Evolutionary conservation across 768 basidiomycete species (phyloP).

Genomic region (Termitomyces sp.): DNA sequence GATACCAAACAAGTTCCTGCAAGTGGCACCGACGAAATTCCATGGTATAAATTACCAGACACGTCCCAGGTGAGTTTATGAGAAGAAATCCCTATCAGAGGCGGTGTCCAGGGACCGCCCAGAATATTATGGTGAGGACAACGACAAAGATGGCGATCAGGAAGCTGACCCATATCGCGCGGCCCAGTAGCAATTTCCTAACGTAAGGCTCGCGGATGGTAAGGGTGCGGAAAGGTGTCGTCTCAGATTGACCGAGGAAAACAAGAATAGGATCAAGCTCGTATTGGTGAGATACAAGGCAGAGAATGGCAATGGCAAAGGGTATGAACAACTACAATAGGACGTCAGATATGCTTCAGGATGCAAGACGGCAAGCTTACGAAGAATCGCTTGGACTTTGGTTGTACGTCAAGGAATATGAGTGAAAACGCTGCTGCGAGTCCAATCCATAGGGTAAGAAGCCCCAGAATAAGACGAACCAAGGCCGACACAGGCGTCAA

Average conservation of each 20-base stretch:
- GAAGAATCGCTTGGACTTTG: slow-evolving; percentile 91
- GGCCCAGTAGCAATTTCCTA: slow-evolving; percentile 80
- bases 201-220: slow-evolving; percentile 93
- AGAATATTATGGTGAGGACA: slow-evolving; percentile 86
- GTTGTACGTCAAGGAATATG: slow-evolving; percentile 89
- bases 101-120: slow-evolving; percentile 92
- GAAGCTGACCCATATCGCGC: slow-evolving; percentile 87
- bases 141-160: slow-evolving; percentile 74
- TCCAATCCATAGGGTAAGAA: slow-evolving; percentile 93
- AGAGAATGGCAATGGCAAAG: slow-evolving; percentile 83
- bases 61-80: slow-evolving; percentile 8
- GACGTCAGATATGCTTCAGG: not conserved
- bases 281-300: slow-evolving; percentile 94
- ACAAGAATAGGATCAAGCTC: slow-evolving; percentile 96
- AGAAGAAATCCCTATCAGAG: slow-evolving; percentile 45
- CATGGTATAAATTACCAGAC: slow-evolving; percentile 6
- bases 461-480: slow-evolving; percentile 77
- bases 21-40: slow-evolving; percentile 11
- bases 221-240: slow-evolving; percentile 93
- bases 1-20: slow-evolving; percentile 6
- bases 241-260: slow-evolving; percentile 91
- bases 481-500: slow-evolving; percentile 88
- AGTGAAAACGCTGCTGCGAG: slow-evolving; percentile 86
- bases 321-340: slow-evolving; percentile 82
- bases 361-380: slow-evolving; percentile 47